These are phyloP conservation scores for Zopfochytrium polystomum DNA, from an alignment of 371 early-diverging fungal genomes.

Conservation along the genomic window DNA sequence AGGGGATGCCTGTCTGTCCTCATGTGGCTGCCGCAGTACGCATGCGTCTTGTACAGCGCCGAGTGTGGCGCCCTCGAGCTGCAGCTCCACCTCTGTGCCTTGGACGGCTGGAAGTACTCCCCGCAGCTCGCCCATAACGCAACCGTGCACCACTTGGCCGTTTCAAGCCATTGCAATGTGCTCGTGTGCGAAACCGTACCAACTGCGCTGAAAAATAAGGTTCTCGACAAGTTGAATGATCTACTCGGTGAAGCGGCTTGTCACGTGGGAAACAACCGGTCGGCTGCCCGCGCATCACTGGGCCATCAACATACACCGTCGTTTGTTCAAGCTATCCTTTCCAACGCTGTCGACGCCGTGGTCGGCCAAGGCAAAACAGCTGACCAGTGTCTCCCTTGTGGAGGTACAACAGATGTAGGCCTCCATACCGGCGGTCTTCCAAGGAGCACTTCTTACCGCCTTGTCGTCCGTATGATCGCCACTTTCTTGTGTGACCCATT, in stretches of 20 bases:
- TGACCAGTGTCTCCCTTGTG: background rate
- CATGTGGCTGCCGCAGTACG: no score
- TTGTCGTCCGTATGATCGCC: no score
- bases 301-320: constrained; percentile 16
- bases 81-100: background rate
- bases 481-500: no score
- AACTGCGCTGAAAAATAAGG: background rate
- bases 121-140: background rate
- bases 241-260: background rate
- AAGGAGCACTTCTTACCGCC: background rate
- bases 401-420: constrained; percentile 13
- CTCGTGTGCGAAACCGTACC: background rate
- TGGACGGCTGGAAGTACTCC: background rate
- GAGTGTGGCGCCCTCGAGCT: no score
- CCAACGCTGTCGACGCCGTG: background rate
- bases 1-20: no score
- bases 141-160: background rate
- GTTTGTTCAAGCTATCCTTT: constrained; percentile 1
- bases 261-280: background rate
- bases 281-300: background rate
- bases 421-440: constrained; percentile 8
- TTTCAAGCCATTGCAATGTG: no score
- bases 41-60: no score
- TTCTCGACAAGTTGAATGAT: background rate
- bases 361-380: background rate